Evolutionary conservation across 2,329 filamentous ascomycete species (phyloP), one percentile per base, ranked within the genome.

Genomic region (Helminthosporium solani): DNA sequence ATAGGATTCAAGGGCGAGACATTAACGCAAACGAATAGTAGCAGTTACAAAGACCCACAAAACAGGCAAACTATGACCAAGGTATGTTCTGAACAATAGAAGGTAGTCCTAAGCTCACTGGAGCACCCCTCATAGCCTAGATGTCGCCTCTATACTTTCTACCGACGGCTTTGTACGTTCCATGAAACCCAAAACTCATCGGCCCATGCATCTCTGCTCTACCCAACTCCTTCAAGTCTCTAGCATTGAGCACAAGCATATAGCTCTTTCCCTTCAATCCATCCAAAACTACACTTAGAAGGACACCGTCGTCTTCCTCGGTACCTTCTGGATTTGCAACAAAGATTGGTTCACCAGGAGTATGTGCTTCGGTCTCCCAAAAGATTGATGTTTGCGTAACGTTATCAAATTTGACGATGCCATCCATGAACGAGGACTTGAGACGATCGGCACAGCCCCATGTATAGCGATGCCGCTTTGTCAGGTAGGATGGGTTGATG

Each of bases 271-370:
- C 74, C 5, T 68, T 70, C n/a, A 67, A 60, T 0, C 84, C 83
- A 60, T 89, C 82, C 2, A 88, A 73, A 3, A 88, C 79, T 1
- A 88, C 77, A 37, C 73, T 81, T 46, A 87, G 60, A 16, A 87
- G 45, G 1, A 83, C 77, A 0, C 84, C 84, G 44, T 83, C 82
- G 54, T 88, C 85, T 60, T 87, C 84, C 0, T 71, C 75, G 2
- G 57, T 56, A 1, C 67, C 71, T 11, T 71, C 66, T 0, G 79
- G 79, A 25, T 76, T 69, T 1, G 78, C 71, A 1, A 90, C 74
- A 50, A 88, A 89, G 25, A 89, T 82, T 0, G 85, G 75, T 65
- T 89, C 86, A 1, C 85, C 81, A 0, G 86, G 86, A 0, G 83
- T 85, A 56, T 88, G 84, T 0, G 78, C 83, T 1, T 70, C 63